A percentile compares a stretch with the other conserved stretches of the same genome.
Conservation (phyloP, 2,329 filamentous ascomycete species). For the Botrytis cinerea region DNA sequence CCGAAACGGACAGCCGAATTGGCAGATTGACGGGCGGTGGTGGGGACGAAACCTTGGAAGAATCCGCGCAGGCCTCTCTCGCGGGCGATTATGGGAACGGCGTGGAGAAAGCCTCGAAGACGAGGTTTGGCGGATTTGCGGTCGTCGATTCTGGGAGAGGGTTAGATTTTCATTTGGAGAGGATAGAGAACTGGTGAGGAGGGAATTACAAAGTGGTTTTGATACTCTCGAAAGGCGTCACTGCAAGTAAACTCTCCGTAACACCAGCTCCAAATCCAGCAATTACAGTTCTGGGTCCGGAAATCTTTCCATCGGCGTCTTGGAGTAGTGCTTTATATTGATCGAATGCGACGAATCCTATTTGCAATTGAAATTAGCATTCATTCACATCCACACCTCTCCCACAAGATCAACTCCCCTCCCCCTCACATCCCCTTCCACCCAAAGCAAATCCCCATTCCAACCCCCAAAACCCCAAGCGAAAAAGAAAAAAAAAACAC, state of each 20-base stretch:
- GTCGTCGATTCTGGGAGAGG: conserved; percentile 75
- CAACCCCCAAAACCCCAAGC: background rate
- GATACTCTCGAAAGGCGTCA: conserved; percentile 96
- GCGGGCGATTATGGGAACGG: conserved; percentile 79
- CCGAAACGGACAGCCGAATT: conserved; percentile 92
- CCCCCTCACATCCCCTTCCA: too few species aligned
- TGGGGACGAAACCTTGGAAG: conserved; percentile 96
- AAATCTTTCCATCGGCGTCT: conserved; percentile 84
- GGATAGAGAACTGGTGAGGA: background rate
- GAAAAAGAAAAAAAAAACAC: conserved; percentile 42
- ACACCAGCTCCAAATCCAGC: conserved; percentile 94
- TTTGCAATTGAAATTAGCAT: background rate
- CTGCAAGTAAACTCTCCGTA: conserved; percentile 88
- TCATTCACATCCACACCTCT: background rate
- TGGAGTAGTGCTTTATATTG: conserved; percentile 83
- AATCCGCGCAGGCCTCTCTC: conserved; percentile 90
- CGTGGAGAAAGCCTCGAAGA: conserved; percentile 89
- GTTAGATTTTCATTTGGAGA: background rate
- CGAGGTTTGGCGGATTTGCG: conserved; percentile 82
- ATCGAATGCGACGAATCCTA: conserved; percentile 93
- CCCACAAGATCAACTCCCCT: background rate
- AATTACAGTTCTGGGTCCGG: conserved; percentile 85
- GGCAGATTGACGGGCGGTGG: conserved; percentile 89
- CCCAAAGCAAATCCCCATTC: background rate
- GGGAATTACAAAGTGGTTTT: conserved; percentile 79